Conservation (phyloP, 352 stramenopile species). For the Pythium utonaiense region DNA sequence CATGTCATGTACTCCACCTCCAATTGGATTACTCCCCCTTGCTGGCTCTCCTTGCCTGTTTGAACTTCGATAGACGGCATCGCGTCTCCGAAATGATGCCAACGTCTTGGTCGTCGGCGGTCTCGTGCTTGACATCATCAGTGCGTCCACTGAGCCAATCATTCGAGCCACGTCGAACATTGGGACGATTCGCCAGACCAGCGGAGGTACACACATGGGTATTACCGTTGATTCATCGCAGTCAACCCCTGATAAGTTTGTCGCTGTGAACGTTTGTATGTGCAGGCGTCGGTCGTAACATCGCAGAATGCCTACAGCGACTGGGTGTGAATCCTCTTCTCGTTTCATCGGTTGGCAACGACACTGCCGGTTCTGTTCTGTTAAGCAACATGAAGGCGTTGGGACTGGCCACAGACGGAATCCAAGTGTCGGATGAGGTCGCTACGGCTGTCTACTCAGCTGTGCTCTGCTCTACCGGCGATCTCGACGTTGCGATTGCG, state of each 20-base stretch:
- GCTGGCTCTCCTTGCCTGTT: neutral
- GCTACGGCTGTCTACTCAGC: slow-evolving; percentile 86
- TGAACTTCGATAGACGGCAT: neutral
- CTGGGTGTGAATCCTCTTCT: slow-evolving; percentile 64
- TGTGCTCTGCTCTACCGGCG: slow-evolving; percentile 65
- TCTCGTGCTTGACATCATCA: slow-evolving; percentile 86
- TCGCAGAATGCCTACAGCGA: slow-evolving; percentile 84
- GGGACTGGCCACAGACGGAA: slow-evolving; percentile 54
- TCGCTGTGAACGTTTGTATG: no score
- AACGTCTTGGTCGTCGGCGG: slow-evolving; percentile 85
- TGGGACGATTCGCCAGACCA: slow-evolving; percentile 75
- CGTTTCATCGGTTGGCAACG: slow-evolving; percentile 78
- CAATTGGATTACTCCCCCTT: neutral
- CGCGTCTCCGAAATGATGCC: neutral
- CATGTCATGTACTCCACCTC: neutral
- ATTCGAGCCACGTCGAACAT: slow-evolving; percentile 87
- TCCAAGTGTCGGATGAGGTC: slow-evolving; percentile 46
- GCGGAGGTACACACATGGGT: slow-evolving; percentile 42
- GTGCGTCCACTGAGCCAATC: slow-evolving; percentile 55
- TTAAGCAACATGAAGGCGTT: slow-evolving; percentile 61
- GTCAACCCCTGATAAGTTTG: no score
- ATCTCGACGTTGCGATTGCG: slow-evolving; percentile 82
- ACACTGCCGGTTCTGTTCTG: slow-evolving; percentile 67
- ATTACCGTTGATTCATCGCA: neutral
- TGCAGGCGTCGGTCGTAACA: slow-evolving; percentile 91